These are phyloP conservation scores for Isatis lusitanica DNA, from an alignment of 441 rosid genomes.

Conservation along the genomic window DNA sequence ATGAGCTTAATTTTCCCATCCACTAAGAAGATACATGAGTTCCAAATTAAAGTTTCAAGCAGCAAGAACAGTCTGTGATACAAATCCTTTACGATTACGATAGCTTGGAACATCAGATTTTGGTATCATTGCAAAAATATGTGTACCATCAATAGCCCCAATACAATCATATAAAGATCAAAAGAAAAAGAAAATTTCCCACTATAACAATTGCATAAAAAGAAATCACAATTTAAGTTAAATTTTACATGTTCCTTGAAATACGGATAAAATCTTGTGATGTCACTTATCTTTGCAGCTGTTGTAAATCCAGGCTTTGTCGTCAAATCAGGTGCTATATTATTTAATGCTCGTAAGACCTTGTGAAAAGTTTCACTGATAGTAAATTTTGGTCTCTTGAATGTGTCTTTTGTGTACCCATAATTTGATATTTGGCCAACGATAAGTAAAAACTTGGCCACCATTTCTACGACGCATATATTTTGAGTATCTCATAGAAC, in stretches of 20 bases:
- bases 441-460: neutral
- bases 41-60: neutral
- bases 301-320: neutral
- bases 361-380: neutral
- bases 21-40: constrained; percentile 5
- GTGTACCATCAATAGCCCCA: constrained; percentile 5
- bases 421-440: neutral
- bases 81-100: neutral
- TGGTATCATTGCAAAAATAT: neutral
- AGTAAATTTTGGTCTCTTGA: neutral
- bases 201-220: neutral
- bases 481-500: neutral
- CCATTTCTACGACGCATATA: neutral
- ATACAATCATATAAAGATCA: neutral
- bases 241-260: neutral
- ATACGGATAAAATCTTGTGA: constrained; percentile 14
- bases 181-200: neutral
- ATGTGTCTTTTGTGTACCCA: neutral
- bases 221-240: neutral
- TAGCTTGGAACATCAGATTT: neutral
- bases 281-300: neutral
- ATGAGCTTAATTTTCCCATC: constrained; percentile 8
- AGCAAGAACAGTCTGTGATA: neutral
- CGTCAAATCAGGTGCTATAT: neutral
- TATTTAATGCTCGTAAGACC: neutral